These are phyloP conservation scores for Rhizoctonia solani DNA, from an alignment of 1,284 basidiomycete genomes.

Conservation along the genomic window DNA sequence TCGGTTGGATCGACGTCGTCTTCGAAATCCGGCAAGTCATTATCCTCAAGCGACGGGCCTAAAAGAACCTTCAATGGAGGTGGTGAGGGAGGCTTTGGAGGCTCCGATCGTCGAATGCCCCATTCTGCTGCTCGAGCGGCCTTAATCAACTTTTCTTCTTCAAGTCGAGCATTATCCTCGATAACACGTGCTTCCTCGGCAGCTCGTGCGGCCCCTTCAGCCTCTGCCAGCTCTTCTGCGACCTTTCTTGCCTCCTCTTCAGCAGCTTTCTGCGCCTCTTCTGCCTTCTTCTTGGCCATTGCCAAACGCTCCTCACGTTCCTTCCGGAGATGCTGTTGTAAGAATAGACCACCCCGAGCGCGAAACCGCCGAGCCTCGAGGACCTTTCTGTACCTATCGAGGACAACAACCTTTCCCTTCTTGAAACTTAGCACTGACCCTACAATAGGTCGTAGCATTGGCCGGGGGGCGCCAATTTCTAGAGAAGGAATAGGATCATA, in stretches of 20 bases:
- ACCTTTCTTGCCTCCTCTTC: slow-evolving; percentile 20
- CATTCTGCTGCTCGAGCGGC: slow-evolving; percentile 27
- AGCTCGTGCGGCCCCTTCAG: slow-evolving; percentile 3
- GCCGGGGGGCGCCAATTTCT: neutral
- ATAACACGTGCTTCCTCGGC: slow-evolving; percentile 1
- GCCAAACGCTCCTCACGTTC: slow-evolving; percentile 22
- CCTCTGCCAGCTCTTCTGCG: slow-evolving; percentile 1
- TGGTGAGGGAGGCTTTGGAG: slow-evolving; percentile 6
- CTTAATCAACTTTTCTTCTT: neutral
- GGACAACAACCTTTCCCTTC: slow-evolving; percentile 27
- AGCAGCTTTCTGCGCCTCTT: slow-evolving; percentile 9
- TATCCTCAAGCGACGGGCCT: neutral
- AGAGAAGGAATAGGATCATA: neutral
- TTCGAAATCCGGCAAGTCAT: slow-evolving; percentile 27
- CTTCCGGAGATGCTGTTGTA: slow-evolving; percentile 20
- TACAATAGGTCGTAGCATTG: slow-evolving; percentile 20
- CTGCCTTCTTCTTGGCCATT: slow-evolving; percentile 12
- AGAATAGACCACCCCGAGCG: slow-evolving; percentile 6
- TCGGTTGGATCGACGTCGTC: slow-evolving; percentile 7
- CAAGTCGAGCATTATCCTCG: too few relatives aligned
- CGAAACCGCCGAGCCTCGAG: slow-evolving; percentile 17
- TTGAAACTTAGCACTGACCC: slow-evolving; percentile 29
- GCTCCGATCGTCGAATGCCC: slow-evolving; percentile 12
- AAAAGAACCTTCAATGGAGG: slow-evolving; percentile 20
- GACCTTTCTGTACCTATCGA: slow-evolving; percentile 5